Percentiles rank a stretch among this genome's conserved stretches.
Evolutionary conservation across 1,139 yeast species (phyloP).

Genomic region (Hyphopichia wangnamkhiaoensis): DNA sequence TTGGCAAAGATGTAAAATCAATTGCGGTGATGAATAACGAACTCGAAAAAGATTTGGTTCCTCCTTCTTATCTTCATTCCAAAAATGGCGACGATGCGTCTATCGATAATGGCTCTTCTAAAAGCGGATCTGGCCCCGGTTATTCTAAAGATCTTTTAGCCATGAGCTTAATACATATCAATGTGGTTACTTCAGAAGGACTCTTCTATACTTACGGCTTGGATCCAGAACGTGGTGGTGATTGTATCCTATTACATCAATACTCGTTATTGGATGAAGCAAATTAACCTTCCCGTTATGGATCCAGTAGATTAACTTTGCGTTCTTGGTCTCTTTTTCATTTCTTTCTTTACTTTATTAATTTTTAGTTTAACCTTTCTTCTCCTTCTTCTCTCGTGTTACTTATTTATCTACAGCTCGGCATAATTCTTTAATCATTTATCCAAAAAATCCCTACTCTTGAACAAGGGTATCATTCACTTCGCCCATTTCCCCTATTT

Average conservation of each 20-base stretch:
- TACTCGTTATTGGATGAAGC: conserved; percentile 46
- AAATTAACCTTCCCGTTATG: not conserved
- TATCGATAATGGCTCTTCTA: conserved; percentile 8
- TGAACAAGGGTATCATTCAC: too few relatives aligned
- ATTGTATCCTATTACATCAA: conserved; percentile 78
- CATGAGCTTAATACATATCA: conserved; percentile 59
- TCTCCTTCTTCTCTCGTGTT: too few relatives aligned
- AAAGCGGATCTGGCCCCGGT: too few relatives aligned
- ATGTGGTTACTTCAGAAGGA: conserved; percentile 88
- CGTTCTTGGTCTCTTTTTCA: not conserved
- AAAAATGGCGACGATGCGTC: conserved; percentile 17
- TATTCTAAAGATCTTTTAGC: conserved; percentile 38
- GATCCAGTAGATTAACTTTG: too few relatives aligned
- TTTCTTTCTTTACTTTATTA: not conserved
- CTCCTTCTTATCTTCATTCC: conserved; percentile 30
- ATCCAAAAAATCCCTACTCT: too few relatives aligned
- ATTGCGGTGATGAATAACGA: conserved; percentile 59
- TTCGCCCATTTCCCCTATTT: too few relatives aligned
- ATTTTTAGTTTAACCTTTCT: too few relatives aligned
- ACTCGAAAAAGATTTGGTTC: conserved; percentile 38
- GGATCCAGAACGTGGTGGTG: conserved; percentile 91
- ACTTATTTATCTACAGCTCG: too few relatives aligned
- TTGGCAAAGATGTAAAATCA: conserved; percentile 59
- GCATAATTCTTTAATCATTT: too few relatives aligned
- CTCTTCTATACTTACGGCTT: conserved; percentile 80